Percentiles rank a stretch among this genome's conserved stretches.
Evolutionary conservation across 2,329 filamentous ascomycete genomes (phyloP).

Genomic region (Trichoderma atrobrunneum): DNA sequence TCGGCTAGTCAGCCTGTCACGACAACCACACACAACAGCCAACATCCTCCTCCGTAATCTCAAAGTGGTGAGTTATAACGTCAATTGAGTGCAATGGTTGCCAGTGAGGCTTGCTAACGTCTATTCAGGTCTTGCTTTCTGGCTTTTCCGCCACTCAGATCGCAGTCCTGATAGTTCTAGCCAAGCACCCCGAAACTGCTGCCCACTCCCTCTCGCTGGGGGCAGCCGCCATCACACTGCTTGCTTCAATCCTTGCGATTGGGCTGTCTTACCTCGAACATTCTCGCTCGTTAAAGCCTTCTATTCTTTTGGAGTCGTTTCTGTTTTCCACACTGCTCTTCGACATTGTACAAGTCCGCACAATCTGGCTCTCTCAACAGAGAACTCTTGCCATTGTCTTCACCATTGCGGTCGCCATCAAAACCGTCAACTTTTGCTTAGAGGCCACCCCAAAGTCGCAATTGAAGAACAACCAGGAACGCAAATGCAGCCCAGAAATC

Average conservation of each 20-base stretch:
- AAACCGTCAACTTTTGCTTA: no score
- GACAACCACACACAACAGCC: background rate
- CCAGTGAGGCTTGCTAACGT: no score
- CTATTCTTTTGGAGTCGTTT: background rate
- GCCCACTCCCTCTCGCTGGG: background rate
- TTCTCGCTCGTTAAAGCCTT: background rate
- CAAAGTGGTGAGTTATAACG: background rate
- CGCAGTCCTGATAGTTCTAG: background rate
- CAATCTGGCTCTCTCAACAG: no score
- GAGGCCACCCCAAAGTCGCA: no score
- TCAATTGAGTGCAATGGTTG: no score
- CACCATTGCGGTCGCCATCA: no score
- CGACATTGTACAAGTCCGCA: no score
- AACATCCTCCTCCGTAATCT: background rate
- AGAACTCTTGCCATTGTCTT: no score
- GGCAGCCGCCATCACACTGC: background rate
- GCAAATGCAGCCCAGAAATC: background rate
- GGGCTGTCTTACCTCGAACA: slow-evolving; percentile 1
- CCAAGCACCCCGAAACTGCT: background rate
- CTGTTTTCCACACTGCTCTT: no score
- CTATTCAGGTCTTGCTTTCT: no score
- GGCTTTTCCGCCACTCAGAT: background rate
- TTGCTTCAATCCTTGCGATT: background rate
- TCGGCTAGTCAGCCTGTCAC: background rate
- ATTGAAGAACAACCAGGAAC: background rate